phyloP scores from a whole-genome alignment of 2,329 filamentous ascomycete species.

The Gaeumannomyces sp. region DNA sequence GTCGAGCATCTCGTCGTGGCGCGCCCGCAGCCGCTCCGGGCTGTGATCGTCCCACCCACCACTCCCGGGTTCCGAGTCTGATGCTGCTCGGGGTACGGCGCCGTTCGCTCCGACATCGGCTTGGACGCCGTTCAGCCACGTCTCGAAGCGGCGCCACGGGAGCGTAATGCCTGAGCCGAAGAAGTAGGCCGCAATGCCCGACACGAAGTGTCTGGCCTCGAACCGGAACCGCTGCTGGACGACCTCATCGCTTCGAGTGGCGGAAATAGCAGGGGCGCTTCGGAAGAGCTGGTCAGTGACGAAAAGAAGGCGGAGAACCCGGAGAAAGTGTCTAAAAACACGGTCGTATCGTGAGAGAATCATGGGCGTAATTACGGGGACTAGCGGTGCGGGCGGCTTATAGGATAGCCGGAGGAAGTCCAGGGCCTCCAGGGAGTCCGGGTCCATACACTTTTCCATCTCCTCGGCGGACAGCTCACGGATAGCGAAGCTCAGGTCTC shows the following conservation, averaged over 20 bases:
- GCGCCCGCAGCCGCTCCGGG: constrained; percentile 59
- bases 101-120: constrained; percentile 39
- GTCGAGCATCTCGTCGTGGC: constrained; percentile 69
- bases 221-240: constrained; percentile 54
- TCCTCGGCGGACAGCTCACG: constrained; percentile 73
- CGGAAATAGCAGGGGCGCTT: neutral
- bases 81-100: constrained; percentile 18
- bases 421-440: constrained; percentile 77
- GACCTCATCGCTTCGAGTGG: neutral
- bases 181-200: constrained; percentile 67
- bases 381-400: constrained; percentile 64
- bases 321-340: constrained; percentile 74
- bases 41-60: constrained; percentile 38
- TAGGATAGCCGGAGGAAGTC: constrained; percentile 90
- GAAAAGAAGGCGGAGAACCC: constrained; percentile 72
- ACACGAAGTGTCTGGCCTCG: constrained; percentile 76
- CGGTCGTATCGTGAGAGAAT: constrained; percentile 76
- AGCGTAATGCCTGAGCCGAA: constrained; percentile 70
- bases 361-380: constrained; percentile 63
- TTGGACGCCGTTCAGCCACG: constrained; percentile 59
- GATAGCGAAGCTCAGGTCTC: constrained; percentile 74
- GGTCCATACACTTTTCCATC: constrained; percentile 76
- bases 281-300: constrained; percentile 61
- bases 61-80: constrained; percentile 11
- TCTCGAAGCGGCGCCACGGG: constrained; percentile 67